Evolutionary conservation across 2,329 filamentous ascomycete species (phyloP).

Genomic region (Plectosphaerella cucumerina): DNA sequence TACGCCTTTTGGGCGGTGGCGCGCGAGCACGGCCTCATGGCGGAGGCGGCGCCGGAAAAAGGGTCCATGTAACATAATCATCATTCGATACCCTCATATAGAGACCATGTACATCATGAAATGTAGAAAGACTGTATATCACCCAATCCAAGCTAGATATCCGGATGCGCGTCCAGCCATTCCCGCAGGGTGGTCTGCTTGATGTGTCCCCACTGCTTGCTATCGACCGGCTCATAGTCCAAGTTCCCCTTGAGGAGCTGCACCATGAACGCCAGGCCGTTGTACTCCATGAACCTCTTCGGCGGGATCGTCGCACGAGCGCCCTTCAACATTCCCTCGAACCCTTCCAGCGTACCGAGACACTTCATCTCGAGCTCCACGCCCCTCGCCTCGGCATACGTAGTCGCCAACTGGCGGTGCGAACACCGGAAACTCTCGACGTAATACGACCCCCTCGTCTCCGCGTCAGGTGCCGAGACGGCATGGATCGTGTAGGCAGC

Average conservation of each 20-base stretch:
- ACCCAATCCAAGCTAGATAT: too few relatives aligned
- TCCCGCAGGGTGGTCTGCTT: background rate
- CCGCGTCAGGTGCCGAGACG: too few relatives aligned
- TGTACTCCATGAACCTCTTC: background rate
- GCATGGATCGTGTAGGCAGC: too few relatives aligned
- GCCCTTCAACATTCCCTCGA: background rate
- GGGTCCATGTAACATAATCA: constrained; percentile 4
- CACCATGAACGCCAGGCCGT: background rate
- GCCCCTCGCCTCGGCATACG: too few relatives aligned
- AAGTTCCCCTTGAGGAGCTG: too few relatives aligned
- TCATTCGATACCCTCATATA: background rate
- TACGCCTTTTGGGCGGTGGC: constrained; percentile 49
- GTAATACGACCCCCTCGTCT: background rate
- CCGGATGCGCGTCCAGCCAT: background rate
- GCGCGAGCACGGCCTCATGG: constrained; percentile 32
- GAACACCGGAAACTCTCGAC: background rate
- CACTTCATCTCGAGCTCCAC: background rate
- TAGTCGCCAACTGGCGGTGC: too few relatives aligned
- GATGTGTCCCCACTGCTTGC: too few relatives aligned
- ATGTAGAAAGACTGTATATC: too few relatives aligned
- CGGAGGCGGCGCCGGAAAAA: constrained; percentile 14
- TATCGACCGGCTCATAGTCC: too few relatives aligned
- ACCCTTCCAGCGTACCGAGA: background rate
- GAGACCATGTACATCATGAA: background rate
- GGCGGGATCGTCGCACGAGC: too few relatives aligned